Percentiles rank a stretch among this genome's conserved stretches.
Conservation (phyloP, 495 filamentous ascomycete genomes). For the Delitschia confertaspora region DNA sequence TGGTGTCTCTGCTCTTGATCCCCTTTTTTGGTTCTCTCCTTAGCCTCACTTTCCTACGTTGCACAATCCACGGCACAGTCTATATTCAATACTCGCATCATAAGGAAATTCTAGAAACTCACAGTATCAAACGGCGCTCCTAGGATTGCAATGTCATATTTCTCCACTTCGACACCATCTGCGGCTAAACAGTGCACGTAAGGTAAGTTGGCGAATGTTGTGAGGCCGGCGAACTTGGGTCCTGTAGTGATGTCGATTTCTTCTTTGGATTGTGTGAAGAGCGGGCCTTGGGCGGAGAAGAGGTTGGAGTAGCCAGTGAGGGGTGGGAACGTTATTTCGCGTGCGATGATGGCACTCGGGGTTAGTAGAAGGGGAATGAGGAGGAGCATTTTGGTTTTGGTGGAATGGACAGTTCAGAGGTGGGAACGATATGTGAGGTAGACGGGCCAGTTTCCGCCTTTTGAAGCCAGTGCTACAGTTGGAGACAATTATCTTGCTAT, state of each 20-base stretch:
- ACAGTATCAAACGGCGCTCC: conserved; percentile 53
- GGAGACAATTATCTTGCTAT: no score
- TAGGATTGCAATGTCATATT: conserved; percentile 76
- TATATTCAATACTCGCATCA: background rate
- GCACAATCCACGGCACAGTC: background rate
- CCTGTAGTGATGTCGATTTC: conserved; percentile 33
- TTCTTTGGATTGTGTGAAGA: conserved; percentile 11
- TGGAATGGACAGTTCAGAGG: no score
- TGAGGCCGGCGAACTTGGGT: conserved; percentile 38
- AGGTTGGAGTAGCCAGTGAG: conserved; percentile 26
- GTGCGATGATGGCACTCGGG: no score
- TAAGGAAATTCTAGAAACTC: conserved; percentile 9
- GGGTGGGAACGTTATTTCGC: conserved; percentile 39
- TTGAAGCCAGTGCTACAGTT: no score
- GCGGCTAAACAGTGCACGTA: conserved; percentile 39
- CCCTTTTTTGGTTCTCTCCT: no score
- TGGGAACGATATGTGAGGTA: no score
- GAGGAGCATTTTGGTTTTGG: no score
- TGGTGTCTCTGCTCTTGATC: no score
- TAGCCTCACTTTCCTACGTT: no score
- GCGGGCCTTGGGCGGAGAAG: conserved; percentile 20
- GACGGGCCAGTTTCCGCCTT: no score
- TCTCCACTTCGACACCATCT: conserved; percentile 38
- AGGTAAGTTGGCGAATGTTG: conserved; percentile 43
- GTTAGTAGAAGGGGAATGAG: no score